Evolutionary conservation across 2,329 filamentous ascomycete genomes (phyloP), one percentile per base, ranked within the genome.

Genomic region (Ophiostoma tasmaniense): DNA sequence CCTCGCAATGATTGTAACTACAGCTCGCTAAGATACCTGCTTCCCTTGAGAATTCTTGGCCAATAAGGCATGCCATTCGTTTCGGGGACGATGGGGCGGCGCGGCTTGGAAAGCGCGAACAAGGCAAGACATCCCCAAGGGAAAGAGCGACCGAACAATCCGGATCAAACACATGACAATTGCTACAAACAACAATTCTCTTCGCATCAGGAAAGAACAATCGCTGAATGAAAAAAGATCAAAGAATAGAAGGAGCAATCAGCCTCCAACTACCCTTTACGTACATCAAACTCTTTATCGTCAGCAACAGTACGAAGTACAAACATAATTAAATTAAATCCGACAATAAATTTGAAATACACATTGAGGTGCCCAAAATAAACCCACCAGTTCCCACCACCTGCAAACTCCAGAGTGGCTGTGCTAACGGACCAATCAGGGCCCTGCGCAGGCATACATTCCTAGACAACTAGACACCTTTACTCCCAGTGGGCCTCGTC

Each of bases 361-460:
- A 33, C 17, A 61, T 8, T 17, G 25, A 33, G 25, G 13, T 61
- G 50, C 52, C 33, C 52, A 28, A 55, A 55, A 55, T 55, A 55
- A 55, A 55, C 50, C 50, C 11, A 25, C 42, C n/a, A 39, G 59
- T 45, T 45, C 50, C n/a, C 22, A n/a, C 59, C 59, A 50, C 22
- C 55, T 45, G 45, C 67, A 39, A 35, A 59, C 52, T 30, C 67
- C 67, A 64, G 71, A 61, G 71, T 70, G 71, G 71, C 71, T 73
- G 71, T 72, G 71, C 70, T 64, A 68, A 67, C 52, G 55, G 61
- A 30, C 68, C 69, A 70, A 67, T 55, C 35, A 62, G 25, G 25
- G 61, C 33, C 10, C 33, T 22, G 61, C 61, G 33, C 11, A 22
- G 33, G 64, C 67, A 67, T 62, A 13, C 61, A 61, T 61, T 61